Percentiles rank a stretch among this genome's conserved stretches.
These are phyloP conservation scores for Amyloporia xantha DNA, from an alignment of 768 basidiomycete genomes.

Conservation along the genomic window DNA sequence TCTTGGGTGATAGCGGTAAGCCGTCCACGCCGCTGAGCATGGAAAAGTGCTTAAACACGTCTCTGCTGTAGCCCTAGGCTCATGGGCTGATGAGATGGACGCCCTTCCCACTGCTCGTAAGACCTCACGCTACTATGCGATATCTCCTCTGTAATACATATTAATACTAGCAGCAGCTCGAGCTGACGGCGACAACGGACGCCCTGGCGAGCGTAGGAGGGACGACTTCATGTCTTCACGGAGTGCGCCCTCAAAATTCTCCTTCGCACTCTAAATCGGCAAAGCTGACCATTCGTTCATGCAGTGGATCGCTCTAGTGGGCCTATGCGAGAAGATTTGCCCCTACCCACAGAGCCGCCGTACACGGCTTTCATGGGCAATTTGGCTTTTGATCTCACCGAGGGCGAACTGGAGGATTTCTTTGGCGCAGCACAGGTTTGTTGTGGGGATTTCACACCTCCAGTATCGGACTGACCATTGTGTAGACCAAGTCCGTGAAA, in stretches of 20 bases:
- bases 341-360: slow-evolving; percentile 91
- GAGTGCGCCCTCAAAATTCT: slow-evolving; percentile 37
- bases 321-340: slow-evolving; percentile 81
- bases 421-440: slow-evolving; percentile 62
- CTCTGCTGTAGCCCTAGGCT: slow-evolving; percentile 61
- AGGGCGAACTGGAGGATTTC: slow-evolving; percentile 74
- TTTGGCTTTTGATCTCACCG: slow-evolving; percentile 86
- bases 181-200: slow-evolving; percentile 55
- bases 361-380: slow-evolving; percentile 98
- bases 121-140: slow-evolving; percentile 26
- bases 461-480: not conserved
- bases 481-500: slow-evolving; percentile 78
- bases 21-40: slow-evolving; percentile 15
- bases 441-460: not conserved
- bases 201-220: slow-evolving; percentile 41
- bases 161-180: slow-evolving; percentile 49
- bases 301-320: slow-evolving; percentile 50
- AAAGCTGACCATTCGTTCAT: no score
- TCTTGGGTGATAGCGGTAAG: slow-evolving; percentile 83
- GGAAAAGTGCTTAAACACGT: not conserved
- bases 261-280: not conserved
- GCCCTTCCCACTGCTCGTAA: slow-evolving; percentile 86
- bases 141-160: not conserved
- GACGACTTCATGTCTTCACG: slow-evolving; percentile 63
- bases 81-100: slow-evolving; percentile 99